Evolutionary conservation across 2,329 filamentous ascomycete species (phyloP).

Genomic region (Verruconis gallopava): DNA sequence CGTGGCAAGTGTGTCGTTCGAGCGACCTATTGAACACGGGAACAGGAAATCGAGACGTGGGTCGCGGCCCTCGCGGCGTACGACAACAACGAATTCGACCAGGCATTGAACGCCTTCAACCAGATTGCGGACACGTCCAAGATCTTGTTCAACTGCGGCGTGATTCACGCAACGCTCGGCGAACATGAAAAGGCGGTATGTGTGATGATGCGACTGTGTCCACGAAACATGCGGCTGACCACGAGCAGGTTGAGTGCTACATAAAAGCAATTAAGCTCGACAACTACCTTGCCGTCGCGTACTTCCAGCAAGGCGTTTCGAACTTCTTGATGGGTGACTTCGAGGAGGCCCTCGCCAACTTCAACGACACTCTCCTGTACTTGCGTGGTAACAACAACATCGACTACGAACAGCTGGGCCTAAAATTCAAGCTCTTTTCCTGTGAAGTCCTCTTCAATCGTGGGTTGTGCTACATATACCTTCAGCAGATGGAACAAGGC

Average conservation of each 20-base stretch:
- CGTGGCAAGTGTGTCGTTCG: too few species aligned
- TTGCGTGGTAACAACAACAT: slow-evolving; percentile 93
- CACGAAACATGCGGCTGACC: too few species aligned
- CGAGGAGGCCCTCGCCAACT: slow-evolving; percentile 92
- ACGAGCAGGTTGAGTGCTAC: slow-evolving; percentile 73
- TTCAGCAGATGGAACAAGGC: slow-evolving; percentile 80
- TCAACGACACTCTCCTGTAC: slow-evolving; percentile 94
- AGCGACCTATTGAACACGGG: too few species aligned
- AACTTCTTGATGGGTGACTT: slow-evolving; percentile 97
- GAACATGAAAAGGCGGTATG: slow-evolving; percentile 91
- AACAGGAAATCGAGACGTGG: slow-evolving; percentile 96
- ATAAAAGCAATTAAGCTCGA: slow-evolving; percentile 83
- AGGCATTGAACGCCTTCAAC: slow-evolving; percentile 71
- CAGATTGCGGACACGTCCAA: slow-evolving; percentile 90
- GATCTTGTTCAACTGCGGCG: slow-evolving; percentile 96
- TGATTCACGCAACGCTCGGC: slow-evolving; percentile 91
- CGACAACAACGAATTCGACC: slow-evolving; percentile 95
- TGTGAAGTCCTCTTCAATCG: slow-evolving; percentile 97
- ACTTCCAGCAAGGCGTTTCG: slow-evolving; percentile 96
- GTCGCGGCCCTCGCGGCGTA: slow-evolving; percentile 81
- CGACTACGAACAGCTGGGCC: slow-evolving; percentile 89
- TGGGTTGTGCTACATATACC: slow-evolving; percentile 91
- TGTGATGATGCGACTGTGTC: slow-evolving; percentile 12
- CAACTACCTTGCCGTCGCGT: slow-evolving; percentile 91
- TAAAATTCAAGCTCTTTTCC: slow-evolving; percentile 93